phyloP scores from a whole-genome alignment of 139 green algal species.

The Chlorella sorokiniana region DNA sequence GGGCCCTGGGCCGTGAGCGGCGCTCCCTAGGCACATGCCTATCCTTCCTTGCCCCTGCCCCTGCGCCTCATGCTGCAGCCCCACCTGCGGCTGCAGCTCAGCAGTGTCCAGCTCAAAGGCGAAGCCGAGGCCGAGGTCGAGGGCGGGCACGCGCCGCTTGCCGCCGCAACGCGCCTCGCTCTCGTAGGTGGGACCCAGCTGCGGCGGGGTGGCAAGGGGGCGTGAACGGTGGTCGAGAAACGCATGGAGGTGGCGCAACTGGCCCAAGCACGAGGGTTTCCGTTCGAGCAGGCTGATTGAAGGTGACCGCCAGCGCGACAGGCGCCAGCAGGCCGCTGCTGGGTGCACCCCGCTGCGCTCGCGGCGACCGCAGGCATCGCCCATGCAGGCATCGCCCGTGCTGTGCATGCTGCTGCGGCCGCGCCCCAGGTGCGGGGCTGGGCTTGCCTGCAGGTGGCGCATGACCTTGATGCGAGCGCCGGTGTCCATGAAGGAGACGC shows the following conservation, averaged over 20 bases:
- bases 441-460: constrained; percentile 35
- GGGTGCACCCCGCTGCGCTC: too few species aligned
- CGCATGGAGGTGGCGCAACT: too few species aligned
- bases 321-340: too few species aligned
- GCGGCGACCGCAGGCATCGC: too few species aligned
- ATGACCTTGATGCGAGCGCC: constrained; percentile 43
- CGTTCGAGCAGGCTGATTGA: too few species aligned
- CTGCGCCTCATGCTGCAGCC: too few species aligned
- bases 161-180: not conserved
- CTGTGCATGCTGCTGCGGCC: too few species aligned
- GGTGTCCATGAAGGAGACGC: constrained; percentile 20
- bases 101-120: constrained; percentile 48
- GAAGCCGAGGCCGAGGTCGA: constrained; percentile 36
- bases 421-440: not conserved
- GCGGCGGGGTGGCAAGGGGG: not conserved
- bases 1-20: too few species aligned
- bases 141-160: not conserved
- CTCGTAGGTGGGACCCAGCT: constrained; percentile 24
- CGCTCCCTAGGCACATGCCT: not conserved
- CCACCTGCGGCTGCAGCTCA: constrained; percentile 28
- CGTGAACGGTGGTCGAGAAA: not conserved
- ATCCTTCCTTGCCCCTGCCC: too few species aligned
- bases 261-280: too few species aligned
- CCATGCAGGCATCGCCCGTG: too few species aligned
- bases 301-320: too few species aligned